A percentile compares a stretch with the other conserved stretches of the same genome.
phyloP scores from a whole-genome alignment of 2,329 filamentous ascomycete species.

The Exophiala bonariae region DNA sequence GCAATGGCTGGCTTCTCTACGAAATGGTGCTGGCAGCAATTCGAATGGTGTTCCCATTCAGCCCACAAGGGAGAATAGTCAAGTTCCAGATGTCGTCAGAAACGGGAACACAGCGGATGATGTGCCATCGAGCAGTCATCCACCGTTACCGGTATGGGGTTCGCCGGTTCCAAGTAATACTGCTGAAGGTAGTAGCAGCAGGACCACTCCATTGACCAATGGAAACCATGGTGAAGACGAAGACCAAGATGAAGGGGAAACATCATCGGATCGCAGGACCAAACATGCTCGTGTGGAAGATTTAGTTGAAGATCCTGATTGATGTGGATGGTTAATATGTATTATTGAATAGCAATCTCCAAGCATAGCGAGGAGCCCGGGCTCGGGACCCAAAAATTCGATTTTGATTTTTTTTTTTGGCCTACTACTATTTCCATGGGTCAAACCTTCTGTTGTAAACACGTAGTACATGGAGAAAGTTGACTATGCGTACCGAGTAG shows the following conservation, averaged over 20 bases:
- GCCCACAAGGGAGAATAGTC: background rate
- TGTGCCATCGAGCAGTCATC: background rate
- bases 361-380: too few relatives aligned
- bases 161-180: constrained; percentile 1
- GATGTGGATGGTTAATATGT: background rate
- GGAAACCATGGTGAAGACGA: constrained; percentile 1
- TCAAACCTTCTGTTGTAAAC: too few relatives aligned
- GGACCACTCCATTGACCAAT: constrained; percentile 3
- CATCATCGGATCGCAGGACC: constrained; percentile 35
- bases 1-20: constrained; percentile 1
- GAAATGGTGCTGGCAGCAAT: background rate
- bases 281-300: constrained; percentile 43
- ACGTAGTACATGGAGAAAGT: too few relatives aligned
- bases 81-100: background rate
- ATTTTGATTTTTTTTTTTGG: too few relatives aligned
- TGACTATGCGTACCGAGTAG: background rate
- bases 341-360: too few relatives aligned
- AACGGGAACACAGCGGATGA: background rate
- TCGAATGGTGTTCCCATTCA: background rate
- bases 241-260: constrained; percentile 1
- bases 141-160: constrained; percentile 17
- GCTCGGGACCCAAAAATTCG: too few relatives aligned
- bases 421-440: too few relatives aligned
- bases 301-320: constrained; percentile 30
- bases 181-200: background rate